Evolutionary conservation across 2,329 filamentous ascomycete genomes (phyloP), one percentile per base, ranked within the genome.

Genomic region (Leptographium flavum): DNA sequence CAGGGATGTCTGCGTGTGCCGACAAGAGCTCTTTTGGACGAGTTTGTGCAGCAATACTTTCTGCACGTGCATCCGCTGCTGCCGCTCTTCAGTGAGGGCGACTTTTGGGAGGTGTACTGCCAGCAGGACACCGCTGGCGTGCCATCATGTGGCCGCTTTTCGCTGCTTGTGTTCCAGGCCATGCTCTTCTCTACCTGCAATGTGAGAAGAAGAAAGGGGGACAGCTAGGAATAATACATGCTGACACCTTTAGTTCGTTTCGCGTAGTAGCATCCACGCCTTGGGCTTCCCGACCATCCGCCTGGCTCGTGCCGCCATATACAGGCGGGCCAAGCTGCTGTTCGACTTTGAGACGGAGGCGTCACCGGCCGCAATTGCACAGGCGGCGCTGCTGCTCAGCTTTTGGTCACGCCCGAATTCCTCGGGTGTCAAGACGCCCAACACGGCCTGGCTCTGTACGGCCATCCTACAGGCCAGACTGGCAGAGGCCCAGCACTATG

Each of bases 21-120:
- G 0, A 63, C 60, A 0, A 57, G 60, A 21, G 47, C 56, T 1
- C 56, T 67, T 1, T 55, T 71, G 0, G 64, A 70, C 43, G 66
- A 69, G 42, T 70, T 74, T 47, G 58, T 73, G 5, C 61, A 65
- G 50, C 63, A 69, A 41, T 69, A 68, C 49, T 69, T 69, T 45
- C 54, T 68, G 13, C 65, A 68, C 44, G 63, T 69, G n/a, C 67
- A 69, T 45, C 65, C 66, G 1, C 50, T 67, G 27, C 54, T 68
- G 27, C 66, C 66, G 0, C 53, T 69, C 21, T 49, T 69, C 25
- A 61, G 68, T 42, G 65, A 73, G 52, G 65, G 64, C 1, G 60
- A 68, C 35, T 69, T 70, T 45, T 72, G 69, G 69, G 63, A 69
- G 45, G 55, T 67, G 43, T 67, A 66, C 48, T 49, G 49, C 49